These are phyloP conservation scores for Backusella luteola DNA, from an alignment of 192 early-diverging fungal genomes.

Conservation along the genomic window DNA sequence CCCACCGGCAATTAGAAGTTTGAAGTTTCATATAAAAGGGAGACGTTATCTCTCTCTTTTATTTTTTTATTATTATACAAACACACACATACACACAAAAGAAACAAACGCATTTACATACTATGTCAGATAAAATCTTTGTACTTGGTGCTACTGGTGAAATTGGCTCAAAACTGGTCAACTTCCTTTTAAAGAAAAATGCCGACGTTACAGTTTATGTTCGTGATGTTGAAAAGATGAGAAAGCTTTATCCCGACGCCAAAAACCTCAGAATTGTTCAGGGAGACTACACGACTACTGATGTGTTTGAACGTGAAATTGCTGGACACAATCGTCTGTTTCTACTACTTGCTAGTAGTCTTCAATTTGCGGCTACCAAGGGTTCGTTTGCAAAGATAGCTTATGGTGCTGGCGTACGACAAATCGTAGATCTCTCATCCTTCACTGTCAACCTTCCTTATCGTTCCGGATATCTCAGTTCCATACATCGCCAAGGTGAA, in stretches of 20 bases:
- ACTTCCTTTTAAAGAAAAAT: constrained; percentile 3
- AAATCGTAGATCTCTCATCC: constrained; percentile 30
- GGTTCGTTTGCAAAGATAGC: background rate
- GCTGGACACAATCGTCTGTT: constrained; percentile 19
- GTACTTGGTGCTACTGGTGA: constrained; percentile 24
- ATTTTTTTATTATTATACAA: too few relatives aligned
- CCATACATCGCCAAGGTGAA: background rate
- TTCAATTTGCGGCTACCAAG: background rate
- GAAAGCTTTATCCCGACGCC: background rate
- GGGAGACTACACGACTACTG: constrained; percentile 6
- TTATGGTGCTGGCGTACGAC: constrained; percentile 23
- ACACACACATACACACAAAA: too few relatives aligned
- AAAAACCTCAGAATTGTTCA: background rate
- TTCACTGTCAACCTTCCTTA: background rate
- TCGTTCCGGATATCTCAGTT: background rate
- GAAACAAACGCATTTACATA: background rate
- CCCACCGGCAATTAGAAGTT: too few relatives aligned
- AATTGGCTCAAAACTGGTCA: constrained; percentile 17
- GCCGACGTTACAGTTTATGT: background rate
- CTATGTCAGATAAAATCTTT: constrained; percentile 17
- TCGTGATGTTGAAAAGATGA: constrained; percentile 7
- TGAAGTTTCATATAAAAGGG: too few relatives aligned
- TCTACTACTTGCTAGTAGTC: background rate
- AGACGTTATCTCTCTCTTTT: too few relatives aligned
- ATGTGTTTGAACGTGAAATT: constrained; percentile 6